phyloP scores from a whole-genome alignment of 345 rosid species.

The Schrenkiella parvula region DNA sequence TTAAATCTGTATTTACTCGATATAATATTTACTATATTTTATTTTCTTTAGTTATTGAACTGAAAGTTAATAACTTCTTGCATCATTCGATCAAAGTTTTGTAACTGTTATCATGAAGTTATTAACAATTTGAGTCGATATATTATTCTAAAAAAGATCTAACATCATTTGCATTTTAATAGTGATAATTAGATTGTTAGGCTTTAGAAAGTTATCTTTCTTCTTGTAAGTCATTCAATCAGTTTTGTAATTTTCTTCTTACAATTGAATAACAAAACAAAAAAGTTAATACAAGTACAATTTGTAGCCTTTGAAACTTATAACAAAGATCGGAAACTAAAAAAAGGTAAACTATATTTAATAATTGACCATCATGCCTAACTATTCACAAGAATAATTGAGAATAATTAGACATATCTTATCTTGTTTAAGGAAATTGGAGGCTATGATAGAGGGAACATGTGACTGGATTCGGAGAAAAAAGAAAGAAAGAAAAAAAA shows the following conservation, averaged over 20 bases:
- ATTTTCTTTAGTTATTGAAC: neutral
- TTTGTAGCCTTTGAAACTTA: too few species aligned
- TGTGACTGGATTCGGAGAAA: slow-evolving; percentile 9
- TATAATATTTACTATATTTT: too few species aligned
- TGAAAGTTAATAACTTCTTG: neutral
- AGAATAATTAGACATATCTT: neutral
- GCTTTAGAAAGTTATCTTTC: neutral
- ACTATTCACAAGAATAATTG: neutral
- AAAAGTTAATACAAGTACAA: too few species aligned
- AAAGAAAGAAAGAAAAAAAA: neutral
- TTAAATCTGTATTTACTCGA: neutral
- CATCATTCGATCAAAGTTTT: neutral
- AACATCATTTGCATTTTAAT: neutral
- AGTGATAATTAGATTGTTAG: neutral
- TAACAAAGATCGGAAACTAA: neutral
- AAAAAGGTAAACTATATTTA: neutral
- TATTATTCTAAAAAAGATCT: too few species aligned
- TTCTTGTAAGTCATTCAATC: neutral
- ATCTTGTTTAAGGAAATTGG: slow-evolving; percentile 8
- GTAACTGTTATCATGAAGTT: neutral
- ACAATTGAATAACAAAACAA: neutral
- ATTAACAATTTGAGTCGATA: neutral
- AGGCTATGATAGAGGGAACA: slow-evolving; percentile 10
- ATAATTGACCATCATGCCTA: neutral
- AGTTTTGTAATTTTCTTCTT: too few species aligned